phyloP scores from a whole-genome alignment of 2,329 filamentous ascomycete species.

The Epichloe brachyelytri region DNA sequence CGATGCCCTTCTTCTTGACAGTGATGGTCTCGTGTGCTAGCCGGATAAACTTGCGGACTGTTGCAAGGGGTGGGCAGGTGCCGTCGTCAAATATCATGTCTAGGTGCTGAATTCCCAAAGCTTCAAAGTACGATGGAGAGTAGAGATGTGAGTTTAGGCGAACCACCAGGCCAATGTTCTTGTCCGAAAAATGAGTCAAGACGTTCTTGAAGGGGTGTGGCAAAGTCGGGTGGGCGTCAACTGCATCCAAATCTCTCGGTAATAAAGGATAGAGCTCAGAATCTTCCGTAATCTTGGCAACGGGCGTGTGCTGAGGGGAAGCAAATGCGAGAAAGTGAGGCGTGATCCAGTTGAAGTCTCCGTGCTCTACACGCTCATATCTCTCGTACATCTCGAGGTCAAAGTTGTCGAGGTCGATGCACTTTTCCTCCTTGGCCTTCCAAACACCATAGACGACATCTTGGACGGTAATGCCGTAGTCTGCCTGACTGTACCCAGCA shows the following conservation, averaged over 20 bases:
- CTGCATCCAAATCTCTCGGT: constrained; percentile 61
- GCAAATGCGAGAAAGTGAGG: constrained; percentile 93
- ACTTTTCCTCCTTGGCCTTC: constrained; percentile 93
- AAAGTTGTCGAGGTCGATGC: constrained; percentile 86
- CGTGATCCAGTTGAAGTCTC: constrained; percentile 99
- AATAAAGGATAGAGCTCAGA: constrained; percentile 63
- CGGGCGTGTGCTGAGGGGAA: constrained; percentile 74
- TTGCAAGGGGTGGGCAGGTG: constrained; percentile 76
- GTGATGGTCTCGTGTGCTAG: constrained; percentile 91
- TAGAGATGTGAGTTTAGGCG: constrained; percentile 92
- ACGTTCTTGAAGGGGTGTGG: constrained; percentile 93
- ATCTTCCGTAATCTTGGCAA: constrained; percentile 55
- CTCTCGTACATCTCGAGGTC: constrained; percentile 94
- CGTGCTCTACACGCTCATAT: constrained; percentile 91
- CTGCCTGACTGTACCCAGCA: constrained; percentile 94
- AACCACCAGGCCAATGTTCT: constrained; percentile 86
- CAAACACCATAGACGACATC: constrained; percentile 97
- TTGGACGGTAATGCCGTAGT: constrained; percentile 90
- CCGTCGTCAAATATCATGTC: constrained; percentile 99
- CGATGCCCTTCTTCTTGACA: constrained; percentile 80
- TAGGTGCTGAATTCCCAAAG: constrained; percentile 84
- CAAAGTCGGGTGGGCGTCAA: constrained; percentile 57
- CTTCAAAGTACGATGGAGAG: constrained; percentile 93
- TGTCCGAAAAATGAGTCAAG: constrained; percentile 72
- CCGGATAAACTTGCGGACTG: constrained; percentile 91